phyloP scores from a whole-genome alignment of 176 grass and related monocot genomes.

The maize (Zea mays) region Zm-B73-REFERENCE-NAM-5.0 NC_050096.1:283692501-283693000 shows the following conservation, averaged over 20 bases:
- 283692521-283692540: too few species aligned
- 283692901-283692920: slow-evolving; percentile 62
- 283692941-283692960: neutral
- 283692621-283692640: slow-evolving; percentile 17
- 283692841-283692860: slow-evolving; percentile 72
- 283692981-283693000: neutral
- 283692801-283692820: slow-evolving; percentile 82
- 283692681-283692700: slow-evolving; percentile 46
- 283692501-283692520: too few species aligned
- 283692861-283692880: slow-evolving; percentile 79
- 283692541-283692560: too few species aligned
- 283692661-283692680: slow-evolving; percentile 42
- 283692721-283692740: slow-evolving; percentile 77
- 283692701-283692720: slow-evolving; percentile 55
- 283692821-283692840: slow-evolving; percentile 76
- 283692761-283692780: slow-evolving; percentile 84
- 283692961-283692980: neutral
- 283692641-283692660: slow-evolving; percentile 5
- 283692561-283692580: too few species aligned
- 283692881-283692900: slow-evolving; percentile 84
- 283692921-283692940: too few species aligned
- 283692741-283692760: slow-evolving; percentile 74
- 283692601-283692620: neutral
- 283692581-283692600: slow-evolving; percentile 8
- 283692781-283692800: slow-evolving; percentile 87